Evolutionary conservation across 495 filamentous ascomycete species (phyloP).

Genomic region (Parathielavia appendiculata): DNA sequence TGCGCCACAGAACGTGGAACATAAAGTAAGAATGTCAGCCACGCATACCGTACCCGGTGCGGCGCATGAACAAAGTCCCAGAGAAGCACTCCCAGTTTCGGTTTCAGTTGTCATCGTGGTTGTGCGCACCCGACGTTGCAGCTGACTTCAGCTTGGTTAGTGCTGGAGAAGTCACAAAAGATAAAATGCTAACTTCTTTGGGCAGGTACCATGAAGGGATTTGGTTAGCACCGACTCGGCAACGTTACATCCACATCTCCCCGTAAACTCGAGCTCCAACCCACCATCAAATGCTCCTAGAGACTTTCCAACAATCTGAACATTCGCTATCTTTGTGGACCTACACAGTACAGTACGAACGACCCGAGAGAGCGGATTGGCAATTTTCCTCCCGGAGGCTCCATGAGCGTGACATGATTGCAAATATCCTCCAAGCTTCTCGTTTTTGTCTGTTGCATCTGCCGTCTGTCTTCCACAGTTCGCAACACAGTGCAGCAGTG

Average conservation of each 20-base stretch:
- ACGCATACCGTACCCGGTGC: not conserved
- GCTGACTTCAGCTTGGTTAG: too few relatives aligned
- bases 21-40: not conserved
- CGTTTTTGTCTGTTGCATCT: not conserved
- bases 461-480: not conserved
- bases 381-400: not conserved
- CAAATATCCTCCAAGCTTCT: too few relatives aligned
- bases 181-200: slow-evolving; percentile 4
- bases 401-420: not conserved
- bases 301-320: not conserved
- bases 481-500: slow-evolving; percentile 1
- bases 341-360: not conserved
- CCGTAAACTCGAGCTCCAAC: not conserved
- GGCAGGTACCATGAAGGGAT: slow-evolving; percentile 15
- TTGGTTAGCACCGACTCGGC: slow-evolving; percentile 17
- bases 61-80: not conserved
- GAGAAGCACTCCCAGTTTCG: too few relatives aligned
- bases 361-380: not conserved
- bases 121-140: too few relatives aligned
- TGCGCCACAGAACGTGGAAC: slow-evolving; percentile 13
- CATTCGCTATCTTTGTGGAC: not conserved
- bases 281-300: not conserved
- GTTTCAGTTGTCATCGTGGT: too few relatives aligned
- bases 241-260: slow-evolving; percentile 27
- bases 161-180: not conserved